Conservation (phyloP, 495 filamentous ascomycete genomes). For the Neurospora intermedia region DNA sequence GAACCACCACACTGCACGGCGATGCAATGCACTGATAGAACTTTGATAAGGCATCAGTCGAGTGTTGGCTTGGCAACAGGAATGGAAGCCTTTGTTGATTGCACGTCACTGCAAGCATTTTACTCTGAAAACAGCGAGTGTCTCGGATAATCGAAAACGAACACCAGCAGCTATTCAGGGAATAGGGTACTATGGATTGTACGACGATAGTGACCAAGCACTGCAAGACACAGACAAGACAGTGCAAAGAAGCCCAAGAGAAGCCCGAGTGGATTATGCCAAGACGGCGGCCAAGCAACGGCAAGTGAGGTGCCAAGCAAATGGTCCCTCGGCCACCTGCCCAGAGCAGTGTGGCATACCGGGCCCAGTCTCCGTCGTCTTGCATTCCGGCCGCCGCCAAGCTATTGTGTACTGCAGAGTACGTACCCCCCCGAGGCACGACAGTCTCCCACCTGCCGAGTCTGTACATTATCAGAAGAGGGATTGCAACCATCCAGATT, state of each 20-base stretch:
- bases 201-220: background rate
- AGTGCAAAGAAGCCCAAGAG: background rate
- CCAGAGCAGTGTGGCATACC: background rate
- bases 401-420: background rate
- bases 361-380: background rate
- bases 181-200: background rate
- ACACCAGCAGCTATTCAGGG: background rate
- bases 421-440: background rate
- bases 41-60: background rate
- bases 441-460: background rate
- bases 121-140: background rate
- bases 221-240: background rate
- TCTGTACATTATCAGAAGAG: background rate
- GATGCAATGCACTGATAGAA: background rate
- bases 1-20: background rate
- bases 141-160: background rate
- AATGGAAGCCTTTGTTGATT: background rate
- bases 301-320: background rate
- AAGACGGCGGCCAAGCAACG: background rate
- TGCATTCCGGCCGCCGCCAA: background rate
- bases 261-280: background rate
- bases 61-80: background rate
- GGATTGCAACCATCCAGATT: background rate
- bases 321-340: background rate
- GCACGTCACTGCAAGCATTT: background rate